These are phyloP conservation scores for Didymella keratinophila DNA, from an alignment of 2,329 filamentous ascomycete genomes.

Conservation along the genomic window DNA sequence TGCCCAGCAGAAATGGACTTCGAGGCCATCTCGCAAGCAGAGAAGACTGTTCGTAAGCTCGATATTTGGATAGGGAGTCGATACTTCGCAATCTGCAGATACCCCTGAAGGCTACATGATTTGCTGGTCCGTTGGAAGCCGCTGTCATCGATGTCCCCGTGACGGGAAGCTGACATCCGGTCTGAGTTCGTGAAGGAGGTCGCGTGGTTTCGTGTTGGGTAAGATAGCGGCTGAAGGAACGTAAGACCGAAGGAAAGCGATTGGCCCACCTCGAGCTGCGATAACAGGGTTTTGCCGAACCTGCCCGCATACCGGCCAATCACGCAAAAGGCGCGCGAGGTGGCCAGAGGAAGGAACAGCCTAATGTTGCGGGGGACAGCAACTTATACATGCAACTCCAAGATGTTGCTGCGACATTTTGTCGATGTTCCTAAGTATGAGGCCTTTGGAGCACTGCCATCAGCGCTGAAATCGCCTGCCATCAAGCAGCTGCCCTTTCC, in stretches of 20 bases:
- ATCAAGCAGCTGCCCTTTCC: slow-evolving; percentile 30
- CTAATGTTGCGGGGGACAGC: slow-evolving; percentile 18
- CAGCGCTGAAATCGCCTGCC: slow-evolving; percentile 3
- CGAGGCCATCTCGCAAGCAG: too few species aligned
- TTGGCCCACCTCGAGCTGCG: slow-evolving; percentile 9
- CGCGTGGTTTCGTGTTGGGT: slow-evolving; percentile 15
- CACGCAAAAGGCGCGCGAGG: slow-evolving; percentile 7
- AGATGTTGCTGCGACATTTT: slow-evolving; percentile 9
- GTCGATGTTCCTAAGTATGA: not conserved
- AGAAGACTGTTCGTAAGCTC: not conserved
- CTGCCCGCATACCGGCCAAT: slow-evolving; percentile 17
- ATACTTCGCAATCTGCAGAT: too few species aligned
- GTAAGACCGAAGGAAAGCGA: slow-evolving; percentile 18
- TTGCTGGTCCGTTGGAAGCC: not conserved
- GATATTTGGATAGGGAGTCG: too few species aligned
- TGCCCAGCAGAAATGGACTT: too few species aligned
- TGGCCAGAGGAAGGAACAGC: slow-evolving; percentile 19
- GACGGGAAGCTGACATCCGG: slow-evolving; percentile 9
- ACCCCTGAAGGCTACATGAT: too few species aligned
- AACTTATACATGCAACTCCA: slow-evolving; percentile 20
- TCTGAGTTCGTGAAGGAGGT: slow-evolving; percentile 4
- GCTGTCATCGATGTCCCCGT: not conserved
- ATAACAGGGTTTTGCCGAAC: slow-evolving; percentile 9
- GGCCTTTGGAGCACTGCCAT: not conserved
- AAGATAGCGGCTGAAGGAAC: slow-evolving; percentile 4